Evolutionary conservation across 306 rosid species (phyloP), one percentile per base, ranked within the genome.

Genomic region (Phaseolus lunatus): DNA sequence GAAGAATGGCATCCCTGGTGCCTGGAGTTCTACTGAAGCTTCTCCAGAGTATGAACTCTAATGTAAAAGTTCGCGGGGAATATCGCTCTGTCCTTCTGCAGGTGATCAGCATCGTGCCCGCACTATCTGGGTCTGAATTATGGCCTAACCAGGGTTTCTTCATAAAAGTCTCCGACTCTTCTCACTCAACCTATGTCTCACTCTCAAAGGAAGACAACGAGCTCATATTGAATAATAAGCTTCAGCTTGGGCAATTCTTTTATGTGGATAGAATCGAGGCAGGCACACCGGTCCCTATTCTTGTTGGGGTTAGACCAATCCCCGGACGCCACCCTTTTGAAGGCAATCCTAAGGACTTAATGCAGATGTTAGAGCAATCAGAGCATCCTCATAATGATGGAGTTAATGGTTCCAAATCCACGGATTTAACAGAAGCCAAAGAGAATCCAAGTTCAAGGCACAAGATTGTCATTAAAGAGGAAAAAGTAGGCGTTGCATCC

Each of bases 241-340:
- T 95, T 52, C 97, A 92, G 87, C 97, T 95, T 3, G 99, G 97
- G 13, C 97, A 95, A 61, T 95, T 90, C 90, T 90, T 92, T 84
- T 92, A 92, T 63, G 92, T 89, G 19, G 97, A 92, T 47, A 84
- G 66, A 73, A 80, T 95, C 66, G 87, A 87, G 53, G 77, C 87
- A 0, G 91, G 96, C 49, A 87, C 85, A 58, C 99, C 95, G 0
- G 97, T 95, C 67, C 97, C 99, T 2, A 67, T 79, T 81, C 97
- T 92, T 82, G 77, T 87, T 12, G 90, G 92, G 73, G 86, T 88
- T 80, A 85, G 96, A 61, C 89, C 97, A 14, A 78, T 95, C 81
- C 90, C 88, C 2, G 97, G 97, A 27, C 80, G 97, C 22, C 97
- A 92, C 80, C 89, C 91, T 67, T 92, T 92, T 67, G 85, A 87